Base-by-base conservation (phyloP, 305 asterid genomes). In the Plantago coronopus region DNA sequence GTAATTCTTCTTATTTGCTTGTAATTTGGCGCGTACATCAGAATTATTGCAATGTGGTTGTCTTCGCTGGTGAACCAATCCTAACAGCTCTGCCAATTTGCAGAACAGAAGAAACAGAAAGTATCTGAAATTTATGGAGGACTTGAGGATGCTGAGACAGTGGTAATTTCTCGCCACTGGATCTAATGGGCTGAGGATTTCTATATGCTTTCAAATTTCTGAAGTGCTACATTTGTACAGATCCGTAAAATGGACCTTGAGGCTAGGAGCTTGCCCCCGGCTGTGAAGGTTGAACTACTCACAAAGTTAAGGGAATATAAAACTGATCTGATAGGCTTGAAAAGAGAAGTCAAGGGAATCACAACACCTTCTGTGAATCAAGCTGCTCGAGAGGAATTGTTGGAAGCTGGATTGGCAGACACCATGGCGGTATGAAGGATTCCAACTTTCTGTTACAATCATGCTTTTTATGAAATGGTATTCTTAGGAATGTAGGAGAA, bases 191-290 rank as follows among this genome's bases (percentile, higher is more conserved):
- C 31, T 57, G 23, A 42, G 5, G 50, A 16, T 16, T 13, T 57
- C 27, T 22, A 43, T 21, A 2, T 38, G 7, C 22, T 22, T 57
- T 1, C 18, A 44, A 48, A 49, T 55, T 38, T 29, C 54, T 61
- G 31, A 69, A 18, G 14, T 18, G 40, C 44, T 8, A 45, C 47
- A 22, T 21, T 59, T 50, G 49, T 71, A 34, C 66, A 83, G 91
- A 79, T 85, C 20, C 85, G 85, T 51, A 86, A 86, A 74, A 86
- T 83, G 95, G 95, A 83, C 56, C 88, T 81, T 17, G 95, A 86
- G 81, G 90, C 88, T 68, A 76, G 91, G 62, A 83, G 87, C 63
- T 70, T 83, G 75, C 82, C 81, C 14, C 81, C 86, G 19, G 77
- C 48, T 72, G 75, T 71, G 66, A 83, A 83, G 65, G 80, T 87